Conservation (phyloP, 768 basidiomycete species). For the Hygrocybe punicea region DNA sequence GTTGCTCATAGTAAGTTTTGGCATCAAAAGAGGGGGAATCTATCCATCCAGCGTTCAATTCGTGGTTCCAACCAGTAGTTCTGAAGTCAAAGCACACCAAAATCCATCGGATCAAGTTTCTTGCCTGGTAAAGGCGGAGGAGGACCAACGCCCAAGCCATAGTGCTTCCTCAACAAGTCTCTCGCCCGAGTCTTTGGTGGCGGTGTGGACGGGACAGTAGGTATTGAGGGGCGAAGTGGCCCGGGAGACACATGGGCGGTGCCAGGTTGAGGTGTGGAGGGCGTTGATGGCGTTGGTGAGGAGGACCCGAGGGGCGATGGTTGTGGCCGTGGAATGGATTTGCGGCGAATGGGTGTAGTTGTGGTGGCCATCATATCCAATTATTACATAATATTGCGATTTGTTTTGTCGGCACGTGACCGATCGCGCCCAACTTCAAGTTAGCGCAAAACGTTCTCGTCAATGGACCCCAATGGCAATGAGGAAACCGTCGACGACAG, state of each 20-base stretch:
- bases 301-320: slow-evolving; percentile 47
- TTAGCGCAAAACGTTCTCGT: too few species aligned
- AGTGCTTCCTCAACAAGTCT: slow-evolving; percentile 80
- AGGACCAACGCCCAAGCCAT: slow-evolving; percentile 75
- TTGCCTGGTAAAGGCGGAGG: slow-evolving; percentile 59
- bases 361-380: too few species aligned
- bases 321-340: slow-evolving; percentile 33
- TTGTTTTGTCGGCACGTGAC: too few species aligned
- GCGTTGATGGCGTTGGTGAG: slow-evolving; percentile 28
- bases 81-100: slow-evolving; percentile 46
- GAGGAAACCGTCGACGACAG: too few species aligned
- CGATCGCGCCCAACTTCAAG: too few species aligned
- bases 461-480: too few species aligned
- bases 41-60: slow-evolving; percentile 9
- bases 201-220: slow-evolving; percentile 28
- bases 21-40: slow-evolving; percentile 83
- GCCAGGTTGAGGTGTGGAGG: slow-evolving; percentile 6
- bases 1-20: slow-evolving; percentile 77
- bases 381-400: too few species aligned
- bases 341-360: slow-evolving; percentile 14
- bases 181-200: slow-evolving; percentile 58
- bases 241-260: neutral
- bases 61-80: neutral
- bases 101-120: slow-evolving; percentile 73
- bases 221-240: neutral